Evolutionary conservation across 176 grass and related monocot genomes (phyloP), one percentile per base, ranked within the genome.

Genomic region (Pontederia crassipes): DNA sequence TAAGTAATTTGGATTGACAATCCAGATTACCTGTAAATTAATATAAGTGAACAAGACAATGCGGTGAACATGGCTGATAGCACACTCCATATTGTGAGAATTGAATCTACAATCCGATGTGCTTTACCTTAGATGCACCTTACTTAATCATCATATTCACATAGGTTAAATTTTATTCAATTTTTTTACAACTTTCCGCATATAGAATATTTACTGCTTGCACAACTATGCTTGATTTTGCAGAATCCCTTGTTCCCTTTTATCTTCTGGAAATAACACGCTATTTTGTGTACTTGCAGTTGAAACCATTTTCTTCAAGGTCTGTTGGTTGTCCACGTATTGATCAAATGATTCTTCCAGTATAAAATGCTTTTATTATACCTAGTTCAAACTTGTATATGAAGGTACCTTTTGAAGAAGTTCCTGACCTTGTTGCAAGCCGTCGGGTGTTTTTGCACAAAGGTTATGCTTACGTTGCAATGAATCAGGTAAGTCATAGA

Each of bases 401-500:
- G 65, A 75, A 97, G 93, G 93, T 77, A 70, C 93, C 93, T 58
- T 98, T 98, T 81, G 81, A 98, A 85, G 87, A 91, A 75, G 93
- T 92, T 75, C 76, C 87, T 64, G 87, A 98, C 69, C 81, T 98
- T 67, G 79, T 98, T 72, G 83, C 79, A 40, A 59, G 57, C 50
- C 87, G 87, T 7, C 70, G 81, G 29, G 87, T 98, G 65, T 92
- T 83, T 66, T 32, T 98, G 83, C 80, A 75, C 53, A 91, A 92
- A 78, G 87, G 93, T 72, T 88, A 83, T 83, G 87, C 93, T 81
- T 98, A 88, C 85, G 84, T 98, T 55, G 83, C 87, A 4, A 98
- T 89, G 88, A 88, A 66, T 74, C 93, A 92, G 93, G 93, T 98
- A 52, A 24, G 65, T 65, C 49, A 28, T 58, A 56, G 67, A 62